These are phyloP conservation scores for Alternaria metachromatica DNA, from an alignment of 2,329 filamentous ascomycete species.

Conservation along the genomic window DNA sequence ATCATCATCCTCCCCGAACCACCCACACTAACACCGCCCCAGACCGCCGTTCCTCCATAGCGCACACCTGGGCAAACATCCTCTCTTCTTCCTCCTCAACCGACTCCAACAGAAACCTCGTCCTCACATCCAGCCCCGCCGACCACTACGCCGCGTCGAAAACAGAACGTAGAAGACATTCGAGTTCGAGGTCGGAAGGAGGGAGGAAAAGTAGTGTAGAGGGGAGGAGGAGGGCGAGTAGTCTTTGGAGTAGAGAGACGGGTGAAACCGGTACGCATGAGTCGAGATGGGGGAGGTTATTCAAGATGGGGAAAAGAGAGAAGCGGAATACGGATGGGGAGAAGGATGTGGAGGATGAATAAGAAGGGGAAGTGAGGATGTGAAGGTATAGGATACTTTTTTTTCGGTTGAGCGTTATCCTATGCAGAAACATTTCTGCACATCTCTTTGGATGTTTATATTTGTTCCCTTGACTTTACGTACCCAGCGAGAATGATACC, in stretches of 20 bases:
- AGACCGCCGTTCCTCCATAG: constrained; percentile 20
- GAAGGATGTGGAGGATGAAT: neutral
- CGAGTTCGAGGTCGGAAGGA: neutral
- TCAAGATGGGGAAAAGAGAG: too few relatives aligned
- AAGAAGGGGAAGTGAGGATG: neutral
- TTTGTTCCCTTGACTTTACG: too few relatives aligned
- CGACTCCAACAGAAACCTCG: neutral
- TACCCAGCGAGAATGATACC: neutral
- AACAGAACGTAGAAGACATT: neutral
- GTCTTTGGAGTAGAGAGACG: constrained; percentile 1
- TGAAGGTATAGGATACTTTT: neutral
- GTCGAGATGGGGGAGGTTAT: too few relatives aligned
- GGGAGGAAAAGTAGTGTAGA: neutral
- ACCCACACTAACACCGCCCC: neutral
- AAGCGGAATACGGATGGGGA: neutral
- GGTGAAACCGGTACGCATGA: too few relatives aligned
- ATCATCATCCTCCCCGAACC: neutral
- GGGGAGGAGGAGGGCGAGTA: neutral
- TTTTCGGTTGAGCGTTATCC: neutral
- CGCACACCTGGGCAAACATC: constrained; percentile 13
- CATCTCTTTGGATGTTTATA: neutral
- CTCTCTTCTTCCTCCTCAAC: neutral
- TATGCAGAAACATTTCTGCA: too few relatives aligned
- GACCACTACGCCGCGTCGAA: constrained; percentile 12
- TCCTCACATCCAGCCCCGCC: constrained; percentile 8